phyloP scores from a whole-genome alignment of 2,329 filamentous ascomycete species.

The Metarhizium guizhouense region DNA sequence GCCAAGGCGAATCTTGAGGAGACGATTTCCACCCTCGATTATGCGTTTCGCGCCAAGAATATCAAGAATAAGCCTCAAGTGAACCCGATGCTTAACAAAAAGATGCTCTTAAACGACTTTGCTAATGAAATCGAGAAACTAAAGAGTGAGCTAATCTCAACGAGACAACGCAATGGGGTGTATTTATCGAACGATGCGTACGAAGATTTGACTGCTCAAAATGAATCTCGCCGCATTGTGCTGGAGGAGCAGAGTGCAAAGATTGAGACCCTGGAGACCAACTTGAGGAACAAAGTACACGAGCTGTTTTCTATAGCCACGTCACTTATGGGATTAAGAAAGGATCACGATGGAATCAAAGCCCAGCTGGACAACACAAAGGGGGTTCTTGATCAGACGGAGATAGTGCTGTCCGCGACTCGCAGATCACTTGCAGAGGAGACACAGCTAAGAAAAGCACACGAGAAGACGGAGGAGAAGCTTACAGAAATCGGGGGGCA shows the following conservation, averaged over 20 bases:
- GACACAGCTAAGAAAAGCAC: conserved; percentile 67
- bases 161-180: conserved; percentile 87
- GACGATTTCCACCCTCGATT: conserved; percentile 95
- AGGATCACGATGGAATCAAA: conserved; percentile 75
- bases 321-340: conserved; percentile 80
- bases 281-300: conserved; percentile 86
- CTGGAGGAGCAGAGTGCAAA: conserved; percentile 87
- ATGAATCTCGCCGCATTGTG: conserved; percentile 83
- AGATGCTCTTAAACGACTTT: conserved; percentile 82
- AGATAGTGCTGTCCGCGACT: conserved; percentile 72
- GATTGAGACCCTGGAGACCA: conserved; percentile 85
- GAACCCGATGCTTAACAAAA: conserved; percentile 87
- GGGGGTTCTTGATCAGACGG: conserved; percentile 76
- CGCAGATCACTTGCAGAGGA: conserved; percentile 72
- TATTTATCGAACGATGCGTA: conserved; percentile 84
- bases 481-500: conserved; percentile 65
- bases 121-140: conserved; percentile 89
- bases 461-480: conserved; percentile 74
- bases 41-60: conserved; percentile 96
- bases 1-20: conserved; percentile 94
- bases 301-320: conserved; percentile 82
- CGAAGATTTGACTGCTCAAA: conserved; percentile 85
- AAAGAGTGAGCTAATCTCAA: conserved; percentile 87
- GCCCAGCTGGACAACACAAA: conserved; percentile 69
- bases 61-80: conserved; percentile 97